Conservation (phyloP, 176 grass and related monocot species). For the Triticum monococcum region DNA sequence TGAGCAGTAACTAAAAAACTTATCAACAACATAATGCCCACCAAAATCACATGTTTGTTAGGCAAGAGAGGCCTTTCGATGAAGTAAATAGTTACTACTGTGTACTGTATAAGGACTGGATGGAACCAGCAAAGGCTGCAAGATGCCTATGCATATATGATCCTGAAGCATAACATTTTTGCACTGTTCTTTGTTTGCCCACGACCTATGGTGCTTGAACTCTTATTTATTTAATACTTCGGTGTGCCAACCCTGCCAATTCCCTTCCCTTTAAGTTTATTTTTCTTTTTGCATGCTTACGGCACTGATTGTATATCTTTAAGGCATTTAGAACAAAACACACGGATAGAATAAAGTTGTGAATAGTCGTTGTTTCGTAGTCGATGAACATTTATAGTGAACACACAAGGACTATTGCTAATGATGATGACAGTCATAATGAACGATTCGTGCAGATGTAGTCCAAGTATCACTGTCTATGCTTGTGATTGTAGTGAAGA, state of each 20-base stretch:
- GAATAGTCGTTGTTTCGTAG: not conserved
- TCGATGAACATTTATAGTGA: not conserved
- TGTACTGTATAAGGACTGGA: not conserved
- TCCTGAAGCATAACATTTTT: not conserved
- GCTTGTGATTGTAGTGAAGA: slow-evolving; percentile 99
- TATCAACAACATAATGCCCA: not conserved
- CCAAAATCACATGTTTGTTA: not conserved
- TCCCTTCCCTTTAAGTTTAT: not conserved
- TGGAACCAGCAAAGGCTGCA: not conserved
- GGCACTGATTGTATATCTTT: not conserved
- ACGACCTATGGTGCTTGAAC: not conserved
- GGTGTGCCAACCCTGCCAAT: not conserved
- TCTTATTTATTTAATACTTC: not conserved
- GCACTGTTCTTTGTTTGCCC: not conserved
- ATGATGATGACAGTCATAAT: slow-evolving; percentile 2
- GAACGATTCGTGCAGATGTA: slow-evolving; percentile 59
- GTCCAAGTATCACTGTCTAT: slow-evolving; percentile 64
- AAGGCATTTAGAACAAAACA: not conserved
- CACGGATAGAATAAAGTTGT: not conserved
- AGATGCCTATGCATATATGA: not conserved
- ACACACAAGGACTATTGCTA: slow-evolving; percentile 1
- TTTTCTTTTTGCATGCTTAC: not conserved
- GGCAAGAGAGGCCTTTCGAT: not conserved
- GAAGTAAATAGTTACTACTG: not conserved
- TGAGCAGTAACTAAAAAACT: not conserved